Base-by-base conservation (phyloP, 768 basidiomycete genomes). In the Suillus luteus region DNA sequence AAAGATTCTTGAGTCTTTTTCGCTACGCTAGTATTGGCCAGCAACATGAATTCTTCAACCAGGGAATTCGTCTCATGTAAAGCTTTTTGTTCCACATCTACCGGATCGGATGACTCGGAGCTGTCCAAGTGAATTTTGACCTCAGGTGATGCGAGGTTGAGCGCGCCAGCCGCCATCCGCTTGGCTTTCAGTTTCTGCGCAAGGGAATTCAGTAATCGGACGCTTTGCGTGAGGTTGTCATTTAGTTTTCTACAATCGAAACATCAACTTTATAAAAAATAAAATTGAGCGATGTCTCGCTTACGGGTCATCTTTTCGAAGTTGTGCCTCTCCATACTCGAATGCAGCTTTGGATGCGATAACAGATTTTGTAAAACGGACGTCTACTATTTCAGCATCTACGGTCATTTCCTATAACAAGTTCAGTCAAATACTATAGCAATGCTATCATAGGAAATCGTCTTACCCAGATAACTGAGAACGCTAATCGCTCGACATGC, bases 41-140 rank as follows among this genome's bases (percentile, higher is more conserved):
- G 87, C 67, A 99, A 80, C 97, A 99, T 99, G 78, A 99, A 98
- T 75, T 99, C 97, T 76, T 99, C 97, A 2, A 99, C 97, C 8
- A 99, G 79, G 66, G 92, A 95, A 73, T 99, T 99, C 10, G 97
- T 99, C 78, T 99, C 96, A 35, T 85, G 80, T 71, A 92, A 73
- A 70, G 93, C 90, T 75, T 99, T 99, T 74, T 96, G 95, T 77
- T 98, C 95, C 11, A 99, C 96, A 66, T 98, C 96, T 66, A 98
- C 93, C 0, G 96, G 96, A 67, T 97, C 95, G 2, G 94, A 91
- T 0, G 92, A 93, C 74, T 99, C 97, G 1, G 95, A 82, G 67
- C 91, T 93, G 71, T 97, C 93, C 17, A 99, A 82, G 68, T 98
- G 89, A 66, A 99, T 98, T 75, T 96, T 98, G 75, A 99, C 92